Base-by-base conservation (phyloP, 805 yeast genomes). In the Helenozyma baotianmanensis region DNA sequence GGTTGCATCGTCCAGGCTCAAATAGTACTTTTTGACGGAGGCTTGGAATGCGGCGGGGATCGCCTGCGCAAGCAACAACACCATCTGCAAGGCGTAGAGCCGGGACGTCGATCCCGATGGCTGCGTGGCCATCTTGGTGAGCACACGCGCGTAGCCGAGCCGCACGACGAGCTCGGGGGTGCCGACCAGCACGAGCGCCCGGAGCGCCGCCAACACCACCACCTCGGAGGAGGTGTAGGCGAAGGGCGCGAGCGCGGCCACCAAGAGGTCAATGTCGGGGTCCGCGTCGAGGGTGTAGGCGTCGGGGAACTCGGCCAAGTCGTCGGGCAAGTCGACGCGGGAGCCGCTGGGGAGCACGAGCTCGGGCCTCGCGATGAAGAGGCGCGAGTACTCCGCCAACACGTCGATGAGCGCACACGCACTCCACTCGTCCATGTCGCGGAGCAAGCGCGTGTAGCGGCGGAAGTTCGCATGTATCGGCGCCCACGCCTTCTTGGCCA, bases 381-480 rank as follows among this genome's bases (percentile, higher is more conserved):
- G 45, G 33, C 88, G 71, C 21, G 77, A 64, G 54, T 92, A 92
- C 32, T 76, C 74, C 0, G 80, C 72, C 30, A 89, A 61, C 4
- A 84, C 45, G 29, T 83, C 84, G 14, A 86, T 60, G 11, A 79
- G 54, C 9, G 64, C 50, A 0, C 70, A 55, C 48, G 83, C 88
- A 7, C 86, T 60, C 82, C 88, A 85, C 33, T 80, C 81, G 38
- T 88, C 95, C 34, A 90, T 64, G 2, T 70, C 64, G 0, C 50
- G 43, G 17, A 76, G 41, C 21, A 68, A 56, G 1, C 61, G 50
- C 38, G 86, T 77, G 30, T 72, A 70, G 14, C 78, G 68, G 19
- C 83, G 70, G 51, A 71, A 83, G 45, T 78, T 76, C 2, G 81
- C 76, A 52, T 92, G 97, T 2, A 90, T 56, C 21, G 83, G 55